Base-by-base conservation (phyloP, 441 rosid species). In the Eruca vesicaria region DNA sequence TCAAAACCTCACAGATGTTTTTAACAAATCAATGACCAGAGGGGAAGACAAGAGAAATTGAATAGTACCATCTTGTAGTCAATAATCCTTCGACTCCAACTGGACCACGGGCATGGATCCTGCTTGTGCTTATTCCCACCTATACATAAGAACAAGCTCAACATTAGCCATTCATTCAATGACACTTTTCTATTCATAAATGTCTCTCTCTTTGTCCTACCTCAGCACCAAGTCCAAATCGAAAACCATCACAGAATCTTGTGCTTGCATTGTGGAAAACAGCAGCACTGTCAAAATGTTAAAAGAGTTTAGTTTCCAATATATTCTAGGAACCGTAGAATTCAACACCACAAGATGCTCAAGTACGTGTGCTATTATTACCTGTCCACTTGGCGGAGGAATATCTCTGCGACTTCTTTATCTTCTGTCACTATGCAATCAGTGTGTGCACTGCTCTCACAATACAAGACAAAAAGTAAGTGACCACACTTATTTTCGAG, bases 141-240 rank as follows among this genome's bases (percentile, higher is more conserved):
- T 95, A 76, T 75, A 35, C 68, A 66, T 71, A 36, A 82, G 31
- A 76, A 14, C 16, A 29, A 7, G 12, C 18, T 45, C 53, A 16
- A 52, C 28, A 63, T 11, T 63, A 21, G 52, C 33, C 21, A 18
- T 3, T 58, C 63, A 26, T 57, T 56, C 62, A 14, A 2, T 14
- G 5, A 57, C 33, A 26, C 66, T 68, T 59, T 15, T 57, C 74
- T 33, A 0, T 18, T 19, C 57, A 7, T 29, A 29, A 29, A 29
- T 29, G 32, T 29, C 32, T 67, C 18, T 72, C 63, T 71, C 64
- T 66, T 10, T 20, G 72, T 33, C 11, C 29, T 89, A 95, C 99
- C 99, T 96, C 99, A 63, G 99, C 99, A n/a, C 99, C 99, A 63
- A 93, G 85, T 26, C 98, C 99, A 35, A 96, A 96, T 41, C 98